Base-by-base conservation (phyloP, 1,284 basidiomycete species). In the Tilletiopsis washingtonensis region DNA sequence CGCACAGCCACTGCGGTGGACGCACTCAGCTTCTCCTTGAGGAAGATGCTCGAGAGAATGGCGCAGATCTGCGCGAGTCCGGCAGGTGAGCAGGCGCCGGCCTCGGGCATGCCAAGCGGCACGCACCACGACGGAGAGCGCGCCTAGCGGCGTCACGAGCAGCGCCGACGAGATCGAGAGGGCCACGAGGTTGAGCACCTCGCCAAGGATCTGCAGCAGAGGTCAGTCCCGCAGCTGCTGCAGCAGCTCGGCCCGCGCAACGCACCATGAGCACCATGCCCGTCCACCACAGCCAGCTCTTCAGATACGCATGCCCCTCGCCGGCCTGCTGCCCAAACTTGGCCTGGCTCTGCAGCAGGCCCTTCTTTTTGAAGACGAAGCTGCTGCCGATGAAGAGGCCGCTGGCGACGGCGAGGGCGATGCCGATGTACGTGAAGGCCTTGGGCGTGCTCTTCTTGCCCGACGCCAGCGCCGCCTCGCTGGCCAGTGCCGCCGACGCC, bases 141-240 rank as follows among this genome's bases (percentile, higher is more conserved):
- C 91, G 40, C 93, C 93, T 64, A 98, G 81, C 1, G 93, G 91
- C n/a, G 90, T 93, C 80, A 88, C 88, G 46, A 91, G 81, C 58
- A 91, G 82, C 17, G 88, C 88, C 71, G 90, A 85, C 21, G 89
- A 84, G 67, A 91, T 91, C 7, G 88, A 86, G 69, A 91, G 91
- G 38, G 85, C 88, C 81, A 74, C 50, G 54, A 64, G 61, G 49
- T 53, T 59, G 43, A 63, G 45, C 25, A 55, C 40, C 56, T 67
- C 63, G 47, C 57, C 57, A 21, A 63, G 29, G 43, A 62, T 54
- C 29, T 34, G 29, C 29, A 34, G 29, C 29, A 34, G 29, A 34
- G 29, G n/a, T 34, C 9, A 34, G 29, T 34, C 9, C 9, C 9
- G 29, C 29, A 34, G 29, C 29, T 34, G 29, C 9, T n/a, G 29